Evolutionary conservation across 768 basidiomycete species (phyloP).

Genomic region (Calocybe cyanea): DNA sequence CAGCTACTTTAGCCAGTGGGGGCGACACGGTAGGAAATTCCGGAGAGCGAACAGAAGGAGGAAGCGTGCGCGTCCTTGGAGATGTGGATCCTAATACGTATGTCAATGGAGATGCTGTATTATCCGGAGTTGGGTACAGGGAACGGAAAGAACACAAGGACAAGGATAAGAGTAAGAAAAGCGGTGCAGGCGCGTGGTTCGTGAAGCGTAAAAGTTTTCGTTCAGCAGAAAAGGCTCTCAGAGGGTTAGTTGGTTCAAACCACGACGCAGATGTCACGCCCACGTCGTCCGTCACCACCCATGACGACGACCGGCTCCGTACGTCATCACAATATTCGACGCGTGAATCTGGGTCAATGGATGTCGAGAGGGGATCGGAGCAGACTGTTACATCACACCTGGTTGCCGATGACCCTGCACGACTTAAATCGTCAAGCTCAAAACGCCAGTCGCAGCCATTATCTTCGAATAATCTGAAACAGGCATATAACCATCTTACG

Average conservation of each 20-base stretch:
- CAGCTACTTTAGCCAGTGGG: conserved; percentile 1
- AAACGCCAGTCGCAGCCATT: conserved; percentile 2
- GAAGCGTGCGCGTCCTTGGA: neutral
- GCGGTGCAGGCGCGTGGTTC: conserved; percentile 38
- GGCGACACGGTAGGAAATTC: neutral
- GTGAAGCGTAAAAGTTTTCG: conserved; percentile 47
- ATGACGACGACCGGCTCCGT: conserved; percentile 5
- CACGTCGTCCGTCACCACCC: neutral
- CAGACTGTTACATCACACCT: conserved; percentile 1
- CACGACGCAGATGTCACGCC: conserved; percentile 10
- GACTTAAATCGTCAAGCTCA: neutral
- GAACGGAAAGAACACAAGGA: conserved; percentile 30
- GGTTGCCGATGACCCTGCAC: conserved; percentile 2
- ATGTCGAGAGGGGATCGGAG: neutral
- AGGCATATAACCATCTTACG: neutral
- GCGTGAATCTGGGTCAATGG: conserved; percentile 11
- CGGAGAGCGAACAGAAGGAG: neutral
- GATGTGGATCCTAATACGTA: conserved; percentile 10
- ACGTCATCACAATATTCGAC: conserved; percentile 10
- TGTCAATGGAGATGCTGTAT: conserved; percentile 12
- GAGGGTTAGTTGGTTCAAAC: conserved; percentile 12
- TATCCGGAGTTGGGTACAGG: conserved; percentile 2
- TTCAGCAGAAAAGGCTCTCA: conserved; percentile 26
- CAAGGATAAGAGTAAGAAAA: conserved; percentile 28
- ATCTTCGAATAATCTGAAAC: conserved; percentile 1